phyloP scores from a whole-genome alignment of 2,329 filamentous ascomycete species.

The Microdochium bolleyi region DNA sequence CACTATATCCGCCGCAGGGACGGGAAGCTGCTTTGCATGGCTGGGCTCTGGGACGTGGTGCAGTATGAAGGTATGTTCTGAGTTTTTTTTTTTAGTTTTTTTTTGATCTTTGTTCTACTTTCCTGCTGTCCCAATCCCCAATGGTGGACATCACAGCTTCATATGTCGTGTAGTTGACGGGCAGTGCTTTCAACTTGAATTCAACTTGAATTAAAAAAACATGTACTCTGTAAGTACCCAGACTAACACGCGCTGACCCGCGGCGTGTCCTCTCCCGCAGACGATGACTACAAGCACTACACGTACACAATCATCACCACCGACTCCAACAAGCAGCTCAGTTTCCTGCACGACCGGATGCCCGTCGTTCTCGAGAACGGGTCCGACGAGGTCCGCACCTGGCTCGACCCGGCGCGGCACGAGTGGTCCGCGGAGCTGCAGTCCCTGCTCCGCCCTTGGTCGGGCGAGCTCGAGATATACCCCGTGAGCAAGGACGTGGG shows the following conservation, averaged over 20 bases:
- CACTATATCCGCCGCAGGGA: conserved; percentile 80
- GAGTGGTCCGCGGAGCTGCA: conserved; percentile 78
- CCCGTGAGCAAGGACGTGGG: conserved; percentile 83
- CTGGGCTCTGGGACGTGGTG: conserved; percentile 86
- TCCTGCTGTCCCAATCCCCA: too few species aligned
- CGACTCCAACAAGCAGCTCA: conserved; percentile 71
- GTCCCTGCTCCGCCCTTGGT: conserved; percentile 67
- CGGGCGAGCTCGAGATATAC: conserved; percentile 75
- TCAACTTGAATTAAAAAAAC: too few species aligned
- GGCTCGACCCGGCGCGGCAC: conserved; percentile 66
- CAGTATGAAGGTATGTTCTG: conserved; percentile 58
- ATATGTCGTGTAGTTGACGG: too few species aligned
- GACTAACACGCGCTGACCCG: too few species aligned
- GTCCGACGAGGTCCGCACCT: conserved; percentile 60
- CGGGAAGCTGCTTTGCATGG: conserved; percentile 77
- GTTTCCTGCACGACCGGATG: conserved; percentile 91
- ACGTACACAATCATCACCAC: conserved; percentile 96
- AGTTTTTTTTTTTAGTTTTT: not conserved
- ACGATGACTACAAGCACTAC: conserved; percentile 62
- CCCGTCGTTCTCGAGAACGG: conserved; percentile 80
- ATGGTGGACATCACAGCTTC: too few species aligned
- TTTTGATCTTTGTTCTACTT: too few species aligned
- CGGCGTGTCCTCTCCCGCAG: conserved; percentile 14
- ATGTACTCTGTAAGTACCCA: too few species aligned
- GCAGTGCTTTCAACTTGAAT: too few species aligned